Evolutionary conservation across 495 filamentous ascomycete genomes (phyloP).

Genomic region (Neurospora sublineolata): DNA sequence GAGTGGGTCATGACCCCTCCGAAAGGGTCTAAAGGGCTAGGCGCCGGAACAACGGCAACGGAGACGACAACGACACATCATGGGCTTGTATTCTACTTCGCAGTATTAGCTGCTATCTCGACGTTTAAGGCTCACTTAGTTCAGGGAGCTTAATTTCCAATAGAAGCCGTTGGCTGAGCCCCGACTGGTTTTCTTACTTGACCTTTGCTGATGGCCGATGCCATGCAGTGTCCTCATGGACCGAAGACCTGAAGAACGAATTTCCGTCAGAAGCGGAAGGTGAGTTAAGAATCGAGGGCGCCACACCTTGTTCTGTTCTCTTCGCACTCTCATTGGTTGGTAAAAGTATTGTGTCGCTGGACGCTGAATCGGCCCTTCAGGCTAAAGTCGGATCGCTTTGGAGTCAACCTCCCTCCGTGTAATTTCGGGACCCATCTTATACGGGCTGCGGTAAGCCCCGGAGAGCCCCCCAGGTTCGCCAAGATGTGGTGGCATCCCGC

Average conservation of each 20-base stretch:
- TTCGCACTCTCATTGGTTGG: conserved; percentile 23
- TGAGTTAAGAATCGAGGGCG: neutral
- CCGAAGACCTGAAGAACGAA: neutral
- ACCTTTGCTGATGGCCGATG: conserved; percentile 1
- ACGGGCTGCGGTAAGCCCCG: conserved; percentile 12
- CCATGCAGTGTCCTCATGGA: neutral
- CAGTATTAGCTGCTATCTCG: neutral
- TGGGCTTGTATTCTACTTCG: neutral
- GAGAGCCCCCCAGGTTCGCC: conserved; percentile 23
- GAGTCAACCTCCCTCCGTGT: conserved; percentile 1
- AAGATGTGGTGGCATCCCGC: conserved; percentile 23
- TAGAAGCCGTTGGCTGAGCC: neutral
- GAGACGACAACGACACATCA: neutral
- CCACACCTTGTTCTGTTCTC: conserved; percentile 28
- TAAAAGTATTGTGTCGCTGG: conserved; percentile 18
- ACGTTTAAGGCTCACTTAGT: neutral
- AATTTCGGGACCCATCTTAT: conserved; percentile 21
- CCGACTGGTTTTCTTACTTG: neutral
- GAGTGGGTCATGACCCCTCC: neutral
- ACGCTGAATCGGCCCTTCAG: conserved; percentile 31
- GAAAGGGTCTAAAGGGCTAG: neutral
- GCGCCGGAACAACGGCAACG: neutral
- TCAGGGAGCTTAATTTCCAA: neutral
- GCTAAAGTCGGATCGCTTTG: conserved; percentile 20
- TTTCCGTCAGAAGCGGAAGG: neutral